Conservation (phyloP, 257 asterid genomes). For the Solanum acaule region DNA sequence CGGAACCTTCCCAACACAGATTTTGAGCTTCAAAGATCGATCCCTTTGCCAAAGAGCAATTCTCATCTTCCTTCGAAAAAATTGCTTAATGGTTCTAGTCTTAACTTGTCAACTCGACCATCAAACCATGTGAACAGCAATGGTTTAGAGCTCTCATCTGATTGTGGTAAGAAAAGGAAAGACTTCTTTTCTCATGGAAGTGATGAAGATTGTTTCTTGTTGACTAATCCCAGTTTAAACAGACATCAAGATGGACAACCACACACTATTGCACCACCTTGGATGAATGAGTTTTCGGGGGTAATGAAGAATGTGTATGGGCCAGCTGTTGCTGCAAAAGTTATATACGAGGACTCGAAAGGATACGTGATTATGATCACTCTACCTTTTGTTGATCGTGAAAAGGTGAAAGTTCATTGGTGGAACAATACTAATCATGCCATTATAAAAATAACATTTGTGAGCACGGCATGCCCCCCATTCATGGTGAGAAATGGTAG, state of each 20-base stretch:
- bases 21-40: slow-evolving; percentile 45
- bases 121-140: slow-evolving; percentile 28
- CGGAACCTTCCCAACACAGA: slow-evolving; percentile 54
- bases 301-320: slow-evolving; percentile 43
- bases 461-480: slow-evolving; percentile 52
- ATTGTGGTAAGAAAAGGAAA: slow-evolving; percentile 51
- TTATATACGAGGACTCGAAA: slow-evolving; percentile 53
- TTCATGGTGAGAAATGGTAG: slow-evolving; percentile 54
- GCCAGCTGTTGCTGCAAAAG: slow-evolving; percentile 64
- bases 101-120: slow-evolving; percentile 41
- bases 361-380: slow-evolving; percentile 56
- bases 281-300: slow-evolving; percentile 54
- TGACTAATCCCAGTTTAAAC: slow-evolving; percentile 2
- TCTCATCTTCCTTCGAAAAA: slow-evolving; percentile 34
- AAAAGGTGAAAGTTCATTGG: slow-evolving; percentile 65
- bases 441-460: slow-evolving; percentile 54
- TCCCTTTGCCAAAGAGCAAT: slow-evolving; percentile 29
- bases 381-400: slow-evolving; percentile 60
- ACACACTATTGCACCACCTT: slow-evolving; percentile 35
- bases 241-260: slow-evolving; percentile 32
- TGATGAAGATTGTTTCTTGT: slow-evolving; percentile 34
- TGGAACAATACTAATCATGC: slow-evolving; percentile 60
- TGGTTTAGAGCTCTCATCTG: slow-evolving; percentile 38
- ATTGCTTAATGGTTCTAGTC: slow-evolving; percentile 42
- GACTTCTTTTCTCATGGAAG: slow-evolving; percentile 35